Conservation (phyloP, 1,139 yeast genomes). For the Yamadazyma conglobata region DNA sequence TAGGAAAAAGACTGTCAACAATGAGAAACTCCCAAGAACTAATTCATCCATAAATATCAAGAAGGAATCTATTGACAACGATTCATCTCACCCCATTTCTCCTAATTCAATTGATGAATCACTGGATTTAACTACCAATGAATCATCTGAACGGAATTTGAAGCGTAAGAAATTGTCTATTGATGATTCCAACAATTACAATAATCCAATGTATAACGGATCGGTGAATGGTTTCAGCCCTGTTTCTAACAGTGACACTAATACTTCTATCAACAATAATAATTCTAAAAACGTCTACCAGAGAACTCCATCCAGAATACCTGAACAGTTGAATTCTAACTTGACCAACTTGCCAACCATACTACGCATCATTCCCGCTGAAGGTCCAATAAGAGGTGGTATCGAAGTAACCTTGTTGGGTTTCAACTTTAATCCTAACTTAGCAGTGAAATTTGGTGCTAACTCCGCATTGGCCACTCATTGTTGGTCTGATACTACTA, state of each 20-base stretch:
- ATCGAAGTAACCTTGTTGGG: slow-evolving; percentile 91
- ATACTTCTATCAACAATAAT: slow-evolving; percentile 14
- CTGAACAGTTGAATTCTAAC: slow-evolving; percentile 15
- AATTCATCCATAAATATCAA: slow-evolving; percentile 8
- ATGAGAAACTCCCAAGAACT: slow-evolving; percentile 4
- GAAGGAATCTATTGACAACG: slow-evolving; percentile 11
- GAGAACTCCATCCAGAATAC: slow-evolving; percentile 15
- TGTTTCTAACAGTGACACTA: slow-evolving; percentile 43
- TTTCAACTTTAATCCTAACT: slow-evolving; percentile 76
- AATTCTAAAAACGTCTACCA: slow-evolving; percentile 8
- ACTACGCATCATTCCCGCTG: slow-evolving; percentile 87
- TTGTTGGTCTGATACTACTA: slow-evolving; percentile 93
- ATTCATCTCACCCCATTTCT: slow-evolving; percentile 39
- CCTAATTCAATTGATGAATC: slow-evolving; percentile 69
- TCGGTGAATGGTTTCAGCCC: slow-evolving; percentile 43
- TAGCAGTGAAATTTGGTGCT: slow-evolving; percentile 82
- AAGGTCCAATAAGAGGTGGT: slow-evolving; percentile 94
- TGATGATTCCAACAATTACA: slow-evolving; percentile 39
- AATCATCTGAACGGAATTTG: slow-evolving; percentile 33
- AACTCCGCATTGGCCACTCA: slow-evolving; percentile 83
- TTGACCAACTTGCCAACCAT: slow-evolving; percentile 48
- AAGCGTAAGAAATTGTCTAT: slow-evolving; percentile 44
- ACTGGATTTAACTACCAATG: slow-evolving; percentile 53
- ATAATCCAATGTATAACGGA: slow-evolving; percentile 46
- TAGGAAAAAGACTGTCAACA: slow-evolving; percentile 55